These are phyloP conservation scores for Perilla frutescens DNA, from an alignment of 257 asterid genomes.

Conservation along the genomic window DNA sequence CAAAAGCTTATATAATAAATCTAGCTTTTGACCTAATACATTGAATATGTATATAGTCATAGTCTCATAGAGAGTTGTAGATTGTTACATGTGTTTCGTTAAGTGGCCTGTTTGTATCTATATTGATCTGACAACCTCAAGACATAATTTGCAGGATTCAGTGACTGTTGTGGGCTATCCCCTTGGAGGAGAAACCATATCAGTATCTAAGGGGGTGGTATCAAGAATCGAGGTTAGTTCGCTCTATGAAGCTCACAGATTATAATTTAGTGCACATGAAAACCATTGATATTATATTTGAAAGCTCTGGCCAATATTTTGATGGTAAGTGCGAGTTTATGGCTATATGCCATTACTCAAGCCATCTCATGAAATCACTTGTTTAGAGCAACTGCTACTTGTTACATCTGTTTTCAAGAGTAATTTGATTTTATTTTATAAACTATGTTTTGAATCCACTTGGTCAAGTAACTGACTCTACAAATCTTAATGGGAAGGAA, in stretches of 20 bases:
- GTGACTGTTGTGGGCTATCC: conserved; percentile 99
- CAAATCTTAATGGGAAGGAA: conserved; percentile 3
- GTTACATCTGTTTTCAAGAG: conserved; percentile 1
- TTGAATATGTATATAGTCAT: neutral
- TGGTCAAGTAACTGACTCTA: conserved; percentile 5
- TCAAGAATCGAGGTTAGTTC: conserved; percentile 93
- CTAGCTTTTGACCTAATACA: conserved; percentile 21
- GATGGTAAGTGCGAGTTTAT: conserved; percentile 18
- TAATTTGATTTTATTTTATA: neutral
- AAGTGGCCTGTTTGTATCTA: neutral
- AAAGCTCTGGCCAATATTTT: conserved; percentile 24
- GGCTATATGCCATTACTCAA: neutral
- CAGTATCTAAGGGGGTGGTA: conserved; percentile 97
- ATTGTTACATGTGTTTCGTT: conserved; percentile 10
- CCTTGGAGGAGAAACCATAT: conserved; percentile 98
- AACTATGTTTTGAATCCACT: neutral
- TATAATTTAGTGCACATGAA: neutral
- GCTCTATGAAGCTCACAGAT: conserved; percentile 27
- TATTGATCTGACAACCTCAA: conserved; percentile 19
- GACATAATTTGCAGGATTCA: conserved; percentile 64
- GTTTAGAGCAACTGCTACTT: conserved; percentile 3
- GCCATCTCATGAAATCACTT: neutral
- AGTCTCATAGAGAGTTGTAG: conserved; percentile 14
- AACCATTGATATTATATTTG: neutral
- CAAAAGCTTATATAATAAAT: neutral